Conservation (phyloP, 2,329 filamentous ascomycete species). For the Cercospora beticola region DNA sequence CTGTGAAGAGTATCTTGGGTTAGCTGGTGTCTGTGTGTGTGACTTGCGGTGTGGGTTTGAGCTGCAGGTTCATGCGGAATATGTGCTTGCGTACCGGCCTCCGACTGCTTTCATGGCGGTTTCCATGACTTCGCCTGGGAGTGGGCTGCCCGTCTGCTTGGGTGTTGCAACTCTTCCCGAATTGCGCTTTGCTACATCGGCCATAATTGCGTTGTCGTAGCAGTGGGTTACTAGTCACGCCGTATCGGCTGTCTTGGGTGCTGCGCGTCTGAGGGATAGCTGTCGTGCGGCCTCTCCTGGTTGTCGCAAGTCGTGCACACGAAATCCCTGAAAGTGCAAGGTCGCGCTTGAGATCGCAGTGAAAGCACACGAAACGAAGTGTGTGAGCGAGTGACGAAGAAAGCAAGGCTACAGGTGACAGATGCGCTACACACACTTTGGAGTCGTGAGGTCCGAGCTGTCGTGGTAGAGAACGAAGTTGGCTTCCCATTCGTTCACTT, state of each 20-base stretch:
- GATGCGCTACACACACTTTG: background rate
- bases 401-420: background rate
- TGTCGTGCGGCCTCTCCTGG: background rate
- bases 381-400: slow-evolving; percentile 1
- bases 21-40: background rate
- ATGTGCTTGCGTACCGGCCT: slow-evolving; percentile 53
- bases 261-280: background rate
- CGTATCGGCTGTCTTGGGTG: background rate
- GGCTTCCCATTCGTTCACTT: slow-evolving; percentile 2
- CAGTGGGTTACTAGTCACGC: background rate
- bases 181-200: slow-evolving; percentile 58
- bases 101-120: slow-evolving; percentile 61
- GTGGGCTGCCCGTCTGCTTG: slow-evolving; percentile 43
- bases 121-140: slow-evolving; percentile 50
- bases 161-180: slow-evolving; percentile 56
- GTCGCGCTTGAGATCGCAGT: background rate
- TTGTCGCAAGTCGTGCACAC: background rate
- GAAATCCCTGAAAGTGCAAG: background rate
- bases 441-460: background rate
- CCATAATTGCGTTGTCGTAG: slow-evolving; percentile 43
- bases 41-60: background rate
- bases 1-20: background rate
- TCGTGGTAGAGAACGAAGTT: background rate
- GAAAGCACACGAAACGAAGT: background rate
- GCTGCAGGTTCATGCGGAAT: background rate